Evolutionary conservation across 345 rosid genomes (phyloP), one percentile per base, ranked within the genome.

Genomic region (Dimocarpus longan): DNA sequence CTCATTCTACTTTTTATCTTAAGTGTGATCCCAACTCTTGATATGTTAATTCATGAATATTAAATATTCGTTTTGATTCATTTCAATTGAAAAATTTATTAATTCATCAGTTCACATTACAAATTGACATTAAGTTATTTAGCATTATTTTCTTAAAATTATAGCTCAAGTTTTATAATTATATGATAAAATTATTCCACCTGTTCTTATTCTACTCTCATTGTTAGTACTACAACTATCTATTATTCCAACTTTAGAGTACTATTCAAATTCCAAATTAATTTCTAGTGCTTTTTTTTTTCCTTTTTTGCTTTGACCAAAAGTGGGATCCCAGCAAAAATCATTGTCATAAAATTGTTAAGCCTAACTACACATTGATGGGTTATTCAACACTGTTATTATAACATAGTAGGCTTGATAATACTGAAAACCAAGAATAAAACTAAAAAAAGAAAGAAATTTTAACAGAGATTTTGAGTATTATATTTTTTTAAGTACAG

Each of bases 211-310:
- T 16, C 22, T 32, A 52, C 5, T 46, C 24, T 75, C 10, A 75
- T 32, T 18, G 13, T 71, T 43, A 3, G 65, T 16, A 5, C 6
- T 15, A 3, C 18, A 26, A 56, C 65, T 4, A 19, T 5, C 46
- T 71, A 44, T 57, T 59, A 59, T 73, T 71, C 9, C 16, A 8
- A 50, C 28, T 73, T 18, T 22, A 4, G 21, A 48, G 42, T 32
- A 39, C 76, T 57, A 4, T 73, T 72, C 76, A 72, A 57, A 57
- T 72, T 72, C 50, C 66, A 10, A 73, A 73, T 57, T 18, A 26
- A 39, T 13, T 57, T 37, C 76, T 6, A 46, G 52, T 46, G 52
- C 52, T 46, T 11, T 11, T 11, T 46, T 28, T 32, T 32, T 3
- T 8, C 3, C 8, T 54, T 72, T 71, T 37, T 50, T 39, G 46